Evolutionary conservation across 1,284 basidiomycete genomes (phyloP).

Genomic region (Neotropicomus parvogracilis): DNA sequence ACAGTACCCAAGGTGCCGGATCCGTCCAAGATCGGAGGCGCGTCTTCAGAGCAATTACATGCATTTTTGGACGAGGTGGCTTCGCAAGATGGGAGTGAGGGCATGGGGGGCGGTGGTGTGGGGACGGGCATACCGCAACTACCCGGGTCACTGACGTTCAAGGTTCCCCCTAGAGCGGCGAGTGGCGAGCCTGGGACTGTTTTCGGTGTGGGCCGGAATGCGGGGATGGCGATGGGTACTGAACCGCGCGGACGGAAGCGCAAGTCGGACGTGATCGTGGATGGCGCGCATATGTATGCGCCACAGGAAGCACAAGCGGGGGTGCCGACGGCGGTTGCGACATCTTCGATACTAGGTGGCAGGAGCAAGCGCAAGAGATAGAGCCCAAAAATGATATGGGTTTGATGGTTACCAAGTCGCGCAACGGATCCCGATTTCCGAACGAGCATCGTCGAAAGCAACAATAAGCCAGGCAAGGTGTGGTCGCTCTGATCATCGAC

Average conservation of each 20-base stretch:
- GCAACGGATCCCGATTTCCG: not conserved
- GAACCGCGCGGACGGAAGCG: constrained; percentile 39
- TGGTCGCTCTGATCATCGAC: not conserved
- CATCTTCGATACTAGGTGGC: constrained; percentile 9
- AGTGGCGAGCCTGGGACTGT: not conserved
- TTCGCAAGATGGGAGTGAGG: constrained; percentile 26
- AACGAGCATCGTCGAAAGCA: not conserved
- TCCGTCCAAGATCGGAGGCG: constrained; percentile 26
- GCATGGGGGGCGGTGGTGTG: not conserved
- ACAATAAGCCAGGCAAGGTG: not conserved
- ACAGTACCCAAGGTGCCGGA: constrained; percentile 18
- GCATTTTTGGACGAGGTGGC: constrained; percentile 45
- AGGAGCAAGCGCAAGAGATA: constrained; percentile 30
- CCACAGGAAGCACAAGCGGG: not conserved
- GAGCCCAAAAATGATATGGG: not conserved
- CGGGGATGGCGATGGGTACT: not conserved
- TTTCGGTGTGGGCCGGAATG: not conserved
- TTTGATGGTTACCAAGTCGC: not conserved
- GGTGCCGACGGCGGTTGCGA: not conserved
- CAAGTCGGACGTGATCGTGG: constrained; percentile 42
- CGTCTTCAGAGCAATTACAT: constrained; percentile 40
- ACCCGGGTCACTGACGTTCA: constrained; percentile 6
- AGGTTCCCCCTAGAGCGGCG: not conserved
- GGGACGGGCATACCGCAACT: not conserved
- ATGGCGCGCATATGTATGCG: constrained; percentile 16